Evolutionary conservation across 2,329 filamentous ascomycete species (phyloP).

Genomic region (Exophiala bonariae): DNA sequence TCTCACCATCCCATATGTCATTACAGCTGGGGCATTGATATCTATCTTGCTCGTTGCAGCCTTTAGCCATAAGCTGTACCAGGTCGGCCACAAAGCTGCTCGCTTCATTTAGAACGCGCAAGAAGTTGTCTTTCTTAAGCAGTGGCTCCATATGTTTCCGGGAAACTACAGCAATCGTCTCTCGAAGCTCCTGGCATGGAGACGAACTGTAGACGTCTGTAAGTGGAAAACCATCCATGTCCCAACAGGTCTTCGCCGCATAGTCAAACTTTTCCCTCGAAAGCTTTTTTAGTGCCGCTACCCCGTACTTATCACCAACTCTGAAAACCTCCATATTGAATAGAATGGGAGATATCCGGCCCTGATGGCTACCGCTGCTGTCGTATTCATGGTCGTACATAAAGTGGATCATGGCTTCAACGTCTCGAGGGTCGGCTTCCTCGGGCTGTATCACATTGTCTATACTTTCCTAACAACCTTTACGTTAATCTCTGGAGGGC

Average conservation of each 20-base stretch:
- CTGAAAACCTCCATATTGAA: conserved; percentile 30
- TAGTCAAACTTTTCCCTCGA: conserved; percentile 27
- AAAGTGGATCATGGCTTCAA: conserved; percentile 30
- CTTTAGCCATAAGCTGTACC: neutral
- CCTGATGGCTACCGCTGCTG: conserved; percentile 19
- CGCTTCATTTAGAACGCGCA: conserved; percentile 1
- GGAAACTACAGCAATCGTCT: conserved; percentile 4
- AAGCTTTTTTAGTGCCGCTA: conserved; percentile 24
- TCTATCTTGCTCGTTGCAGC: too few species aligned
- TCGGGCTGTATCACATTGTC: conserved; percentile 19
- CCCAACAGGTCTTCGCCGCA: conserved; percentile 22
- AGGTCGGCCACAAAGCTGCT: conserved; percentile 5
- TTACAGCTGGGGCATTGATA: too few species aligned
- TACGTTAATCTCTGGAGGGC: too few species aligned
- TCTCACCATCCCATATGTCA: too few species aligned
- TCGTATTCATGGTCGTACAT: conserved; percentile 31
- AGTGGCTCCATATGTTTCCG: conserved; percentile 4
- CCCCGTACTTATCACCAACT: conserved; percentile 30
- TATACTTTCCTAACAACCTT: conserved; percentile 14
- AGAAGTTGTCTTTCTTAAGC: conserved; percentile 4
- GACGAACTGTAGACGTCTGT: conserved; percentile 1
- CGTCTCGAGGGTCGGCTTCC: conserved; percentile 23
- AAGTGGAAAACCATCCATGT: conserved; percentile 26
- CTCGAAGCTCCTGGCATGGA: conserved; percentile 3
- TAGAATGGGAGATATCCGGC: conserved; percentile 24